A percentile compares a stretch with the other conserved stretches of the same genome.
phyloP scores from a whole-genome alignment of 2,329 filamentous ascomycete species.

The Fusarium zealandicum region DNA sequence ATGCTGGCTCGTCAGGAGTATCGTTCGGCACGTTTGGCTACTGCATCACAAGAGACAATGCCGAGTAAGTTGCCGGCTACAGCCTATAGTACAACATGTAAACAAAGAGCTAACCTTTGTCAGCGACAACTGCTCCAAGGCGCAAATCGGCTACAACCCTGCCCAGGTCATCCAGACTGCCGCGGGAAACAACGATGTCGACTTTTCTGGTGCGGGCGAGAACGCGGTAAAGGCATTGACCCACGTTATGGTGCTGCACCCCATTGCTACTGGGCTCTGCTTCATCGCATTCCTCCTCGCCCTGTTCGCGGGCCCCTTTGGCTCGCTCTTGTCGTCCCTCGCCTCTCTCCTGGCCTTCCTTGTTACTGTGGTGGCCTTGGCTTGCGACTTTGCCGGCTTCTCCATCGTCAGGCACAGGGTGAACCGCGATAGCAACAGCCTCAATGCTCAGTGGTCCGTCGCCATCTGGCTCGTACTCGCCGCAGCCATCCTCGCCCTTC shows the following conservation, averaged over 20 bases:
- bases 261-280: slow-evolving; percentile 62
- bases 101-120: slow-evolving; percentile 14
- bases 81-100: not conserved
- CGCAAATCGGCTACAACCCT: slow-evolving; percentile 64
- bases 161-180: slow-evolving; percentile 52
- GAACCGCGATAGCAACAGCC: slow-evolving; percentile 53
- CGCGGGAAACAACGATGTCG: slow-evolving; percentile 47
- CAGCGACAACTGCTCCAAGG: slow-evolving; percentile 57
- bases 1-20: slow-evolving; percentile 48
- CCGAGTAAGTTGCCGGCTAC: slow-evolving; percentile 19
- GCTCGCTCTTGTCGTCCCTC: slow-evolving; percentile 59
- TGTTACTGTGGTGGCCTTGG: slow-evolving; percentile 56
- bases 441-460: slow-evolving; percentile 57
- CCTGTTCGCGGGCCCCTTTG: slow-evolving; percentile 59
- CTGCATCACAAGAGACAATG: slow-evolving; percentile 51
- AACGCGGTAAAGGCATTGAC: slow-evolving; percentile 60
- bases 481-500: slow-evolving; percentile 60
- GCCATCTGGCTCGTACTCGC: slow-evolving; percentile 68
- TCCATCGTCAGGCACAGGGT: slow-evolving; percentile 60
- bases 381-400: slow-evolving; percentile 66
- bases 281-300: slow-evolving; percentile 67
- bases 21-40: slow-evolving; percentile 69
- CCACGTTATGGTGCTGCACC: slow-evolving; percentile 68
- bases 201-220: slow-evolving; percentile 53
- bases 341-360: slow-evolving; percentile 60